These are phyloP conservation scores for Paramecium caudatum DNA, from an alignment of 73 alveolate genomes.

Conservation along the genomic window DNA sequence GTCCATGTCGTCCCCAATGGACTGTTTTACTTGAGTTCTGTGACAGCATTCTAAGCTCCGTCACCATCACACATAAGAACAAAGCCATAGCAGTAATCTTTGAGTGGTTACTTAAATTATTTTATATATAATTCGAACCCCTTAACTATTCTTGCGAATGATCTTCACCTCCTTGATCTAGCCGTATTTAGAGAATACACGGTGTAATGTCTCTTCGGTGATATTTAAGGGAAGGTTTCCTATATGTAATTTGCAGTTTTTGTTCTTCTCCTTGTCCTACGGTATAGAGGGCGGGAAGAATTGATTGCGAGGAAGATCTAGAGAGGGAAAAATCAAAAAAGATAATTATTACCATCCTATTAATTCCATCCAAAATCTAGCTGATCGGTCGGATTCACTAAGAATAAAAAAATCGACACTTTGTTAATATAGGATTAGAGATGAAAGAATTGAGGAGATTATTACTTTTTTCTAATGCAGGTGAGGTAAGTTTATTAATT, in stretches of 20 bases:
- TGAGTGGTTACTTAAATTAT: constrained; percentile 62
- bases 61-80: constrained; percentile 72
- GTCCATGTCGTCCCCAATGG: constrained; percentile 61
- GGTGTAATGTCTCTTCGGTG: constrained; percentile 61
- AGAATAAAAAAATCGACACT: constrained; percentile 53
- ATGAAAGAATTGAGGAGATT: constrained; percentile 29
- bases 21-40: constrained; percentile 30
- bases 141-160: constrained; percentile 69
- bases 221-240: constrained; percentile 69
- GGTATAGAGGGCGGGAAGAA: constrained; percentile 50
- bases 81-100: constrained; percentile 71
- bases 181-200: constrained; percentile 66
- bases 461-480: constrained; percentile 33
- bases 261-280: constrained; percentile 30
- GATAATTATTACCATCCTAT: constrained; percentile 55
- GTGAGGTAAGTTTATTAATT: constrained; percentile 23
- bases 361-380: constrained; percentile 26
- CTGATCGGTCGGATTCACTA: constrained; percentile 46
- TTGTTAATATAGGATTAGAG: constrained; percentile 25
- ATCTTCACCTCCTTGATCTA: constrained; percentile 53
- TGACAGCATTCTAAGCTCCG: constrained; percentile 69
- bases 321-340: constrained; percentile 38
- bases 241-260: constrained; percentile 61
- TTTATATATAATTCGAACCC: constrained; percentile 42
- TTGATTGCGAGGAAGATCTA: constrained; percentile 55